Conservation (phyloP, 176 grass and related monocot genomes). For the Paspalum vaginatum region DNA sequence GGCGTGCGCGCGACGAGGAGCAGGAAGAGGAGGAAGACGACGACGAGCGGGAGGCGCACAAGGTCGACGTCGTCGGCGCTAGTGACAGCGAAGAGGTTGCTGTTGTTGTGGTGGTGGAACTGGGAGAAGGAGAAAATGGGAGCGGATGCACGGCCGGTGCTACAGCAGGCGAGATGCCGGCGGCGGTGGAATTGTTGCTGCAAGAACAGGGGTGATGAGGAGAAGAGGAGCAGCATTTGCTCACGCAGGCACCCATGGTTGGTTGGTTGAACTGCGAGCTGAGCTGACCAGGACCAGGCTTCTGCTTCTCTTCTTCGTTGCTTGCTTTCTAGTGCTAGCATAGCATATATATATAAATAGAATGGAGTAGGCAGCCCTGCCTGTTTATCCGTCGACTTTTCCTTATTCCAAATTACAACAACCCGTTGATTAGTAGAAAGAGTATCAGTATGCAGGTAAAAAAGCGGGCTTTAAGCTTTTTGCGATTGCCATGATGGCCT, state of each 20-base stretch:
- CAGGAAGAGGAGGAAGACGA: constrained; percentile 3
- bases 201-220: neutral
- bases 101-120: neutral
- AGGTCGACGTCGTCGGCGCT: neutral
- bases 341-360: too few relatives aligned
- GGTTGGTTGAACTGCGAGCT: neutral
- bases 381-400: too few relatives aligned
- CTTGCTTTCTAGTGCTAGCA: neutral
- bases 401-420: too few relatives aligned
- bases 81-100: neutral
- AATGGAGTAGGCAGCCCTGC: too few relatives aligned
- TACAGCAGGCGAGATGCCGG: neutral
- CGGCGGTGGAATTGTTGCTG: neutral
- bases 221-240: constrained; percentile 24
- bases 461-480: too few relatives aligned
- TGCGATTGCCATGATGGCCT: neutral
- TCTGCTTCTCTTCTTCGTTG: neutral
- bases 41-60: neutral
- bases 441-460: neutral
- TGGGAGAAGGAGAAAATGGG: neutral
- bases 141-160: neutral
- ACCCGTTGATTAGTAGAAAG: too few relatives aligned
- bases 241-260: constrained; percentile 29
- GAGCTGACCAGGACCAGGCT: neutral
- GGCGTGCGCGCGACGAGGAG: neutral